Base-by-base conservation (phyloP, 805 yeast genomes). In the Suhomyces vadensis region DNA sequence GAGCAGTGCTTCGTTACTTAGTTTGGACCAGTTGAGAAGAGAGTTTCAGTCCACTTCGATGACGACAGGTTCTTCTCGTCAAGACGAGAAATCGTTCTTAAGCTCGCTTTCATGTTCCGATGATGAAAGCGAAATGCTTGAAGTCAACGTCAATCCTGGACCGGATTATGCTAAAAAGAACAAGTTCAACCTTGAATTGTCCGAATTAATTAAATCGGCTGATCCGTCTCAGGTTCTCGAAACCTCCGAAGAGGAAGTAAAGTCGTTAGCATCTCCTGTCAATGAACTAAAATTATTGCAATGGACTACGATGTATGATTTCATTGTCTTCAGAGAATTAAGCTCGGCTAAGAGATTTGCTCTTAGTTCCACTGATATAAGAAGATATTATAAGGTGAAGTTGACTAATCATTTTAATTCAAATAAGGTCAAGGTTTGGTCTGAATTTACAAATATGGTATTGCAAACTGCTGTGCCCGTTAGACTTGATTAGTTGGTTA, bases 211-310 rank as follows among this genome's bases (percentile, higher is more conserved):
- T 11, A 27, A 25, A 13, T 17, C 31, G 9, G 37, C 45, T n/a
- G 31, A 36, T n/a, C 22, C 20, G 13, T 35, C 44, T 11, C 39
- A 36, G 2, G 37, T 46, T 19, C 33, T 46, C 10, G 11, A 20
- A 9, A 35, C 39, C 11, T 25, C 49, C 3, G 20, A 19, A 13
- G 21, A 33, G 16, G 42, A 46, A 23, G 35, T 38, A 5, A 25
- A 24, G 13, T 16, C 25, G 14, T 21, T 44, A 31, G 7, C 37
- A 2, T 22, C 39, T 45, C 3, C 59, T 67, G 1, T 58, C 58
- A 54, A 56, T 26, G 80, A 76, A 47, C 37, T 64, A 3, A 58
- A 61, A n/a, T 50, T 74, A 5, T 50, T 72, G 6, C 57, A 62
- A 47, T 53, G 64, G 45, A 56, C 70, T 2, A 60, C 72, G 0